Base-by-base conservation (phyloP, 176 grass and related monocot genomes). In the Pontederia crassipes region DNA sequence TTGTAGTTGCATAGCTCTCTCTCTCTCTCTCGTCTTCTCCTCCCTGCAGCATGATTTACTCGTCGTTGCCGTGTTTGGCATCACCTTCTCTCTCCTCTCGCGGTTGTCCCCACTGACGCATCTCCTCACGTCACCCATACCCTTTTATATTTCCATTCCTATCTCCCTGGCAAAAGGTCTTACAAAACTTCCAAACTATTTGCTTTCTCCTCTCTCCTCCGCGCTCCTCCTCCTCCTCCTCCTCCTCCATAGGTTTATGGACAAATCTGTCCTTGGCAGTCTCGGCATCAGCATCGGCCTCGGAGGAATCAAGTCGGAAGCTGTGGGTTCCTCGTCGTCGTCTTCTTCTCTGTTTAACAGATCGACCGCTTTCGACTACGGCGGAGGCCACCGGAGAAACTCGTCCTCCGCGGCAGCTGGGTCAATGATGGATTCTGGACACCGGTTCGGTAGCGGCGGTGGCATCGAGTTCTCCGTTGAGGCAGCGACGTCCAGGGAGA, bases 41-140 rank as follows among this genome's bases (percentile, higher is more conserved):
- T 24, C 0, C 0, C 20, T 24, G 20, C 20, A 24, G 20, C 20
- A 24, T 24, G 20, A 12, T 53, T 15, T 8, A 53, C 12, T 53
- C 12, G n/a, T 16, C 11, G 5, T 53, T n/a, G 51, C 12, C 51
- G 14, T 12, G 51, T 12, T 53, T n/a, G 12, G 12, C 51, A 53
- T 53, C 51, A 15, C 14, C 51, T 15, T 53, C 51, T 53, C n/a
- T 53, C 51, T 52, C 17, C 55, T 11, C 2, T 58, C 55, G 17
- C 57, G 0, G 5, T 26, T 27, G 16, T 75, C 82, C 18, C 2
- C 17, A 49, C 71, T 90, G 86, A 95, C 83, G 86, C 86, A 89
- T 63, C 46, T 61, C 73, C 83, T 95, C 80, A 77, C 73, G 77
- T 86, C 83, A 90, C 50, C 48, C 40, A 11, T 15, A 17, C 45